Evolutionary conservation across 148 eudicot genomes (phyloP), one percentile per base, ranked within the genome.

Genomic region (Rhododendron kiyosumense): DNA sequence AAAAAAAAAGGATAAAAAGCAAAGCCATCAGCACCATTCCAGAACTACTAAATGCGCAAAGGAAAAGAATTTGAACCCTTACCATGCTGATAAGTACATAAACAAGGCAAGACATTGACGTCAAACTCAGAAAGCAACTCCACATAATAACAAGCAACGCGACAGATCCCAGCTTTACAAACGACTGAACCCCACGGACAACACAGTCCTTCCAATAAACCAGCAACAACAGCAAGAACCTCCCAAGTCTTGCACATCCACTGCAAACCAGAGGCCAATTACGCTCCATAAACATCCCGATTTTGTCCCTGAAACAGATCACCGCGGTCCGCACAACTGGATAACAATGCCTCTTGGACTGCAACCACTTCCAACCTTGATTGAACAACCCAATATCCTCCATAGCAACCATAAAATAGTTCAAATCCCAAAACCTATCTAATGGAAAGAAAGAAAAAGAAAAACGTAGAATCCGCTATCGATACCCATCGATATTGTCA

Each of bases 71-170:
- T 79, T 7, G 75, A 71, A 84, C 22, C 26, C 92, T 26, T 89
- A 97, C 99, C 96, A 92, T 88, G 86, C 97, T 94, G 90, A 93
- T 88, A 85, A 97, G 92, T 74, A 94, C 92, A 88, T 95, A 97
- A 85, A 91, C 79, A 65, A 97, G 91, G 91, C 98, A 95, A n/a
- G 98, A 94, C 86, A 95, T 86, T 15, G 99, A 97, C 10, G 99
- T 97, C 95, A 95, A 93, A 90, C 99, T 95, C 80, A 97, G 92
- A 83, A 97, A 97, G 89, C 95, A 95, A 86, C 99, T 91, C 99
- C 99, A 97, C 98, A 97, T 93, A 28, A 97, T 93, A 84, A 97
- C 92, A 51, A 97, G 89, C 94, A 97, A 87, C 24, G 99, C 98
- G 0, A 92, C 96, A 0, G 98, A 94, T 83, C 95, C 93, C 84